Conservation (phyloP, 108 stramenopile genomes). For the Pseudonitzschia pungens region DNA sequence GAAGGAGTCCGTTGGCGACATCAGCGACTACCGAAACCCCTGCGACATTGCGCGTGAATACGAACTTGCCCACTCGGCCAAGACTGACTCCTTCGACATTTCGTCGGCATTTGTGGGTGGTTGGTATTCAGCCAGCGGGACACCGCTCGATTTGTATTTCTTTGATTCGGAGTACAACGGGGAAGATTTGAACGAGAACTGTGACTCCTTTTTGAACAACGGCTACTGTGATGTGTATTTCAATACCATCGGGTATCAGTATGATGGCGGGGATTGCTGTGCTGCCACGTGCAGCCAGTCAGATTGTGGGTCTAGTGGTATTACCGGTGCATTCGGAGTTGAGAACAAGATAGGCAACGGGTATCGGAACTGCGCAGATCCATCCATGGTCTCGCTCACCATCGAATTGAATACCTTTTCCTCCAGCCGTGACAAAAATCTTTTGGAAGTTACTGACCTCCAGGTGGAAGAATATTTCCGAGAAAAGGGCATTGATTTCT, state of each 20-base stretch:
- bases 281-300: not conserved
- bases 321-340: not conserved
- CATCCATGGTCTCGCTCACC: not conserved
- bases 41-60: not conserved
- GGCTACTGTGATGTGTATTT: constrained; percentile 6
- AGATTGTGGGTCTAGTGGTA: not conserved
- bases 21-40: no score
- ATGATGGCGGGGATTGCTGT: constrained; percentile 18
- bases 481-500: not conserved
- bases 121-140: not conserved
- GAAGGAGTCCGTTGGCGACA: no score
- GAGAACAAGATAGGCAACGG: not conserved
- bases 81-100: not conserved
- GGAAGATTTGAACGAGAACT: not conserved
- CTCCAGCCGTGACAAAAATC: not conserved
- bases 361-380: not conserved
- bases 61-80: not conserved
- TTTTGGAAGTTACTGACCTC: not conserved
- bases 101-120: not conserved
- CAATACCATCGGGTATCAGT: constrained; percentile 5
- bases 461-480: not conserved
- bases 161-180: not conserved
- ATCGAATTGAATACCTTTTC: not conserved
- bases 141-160: constrained; percentile 4
- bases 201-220: not conserved